Conservation (phyloP, 768 basidiomycete species). For the Gymnopilus dilepis region DNA sequence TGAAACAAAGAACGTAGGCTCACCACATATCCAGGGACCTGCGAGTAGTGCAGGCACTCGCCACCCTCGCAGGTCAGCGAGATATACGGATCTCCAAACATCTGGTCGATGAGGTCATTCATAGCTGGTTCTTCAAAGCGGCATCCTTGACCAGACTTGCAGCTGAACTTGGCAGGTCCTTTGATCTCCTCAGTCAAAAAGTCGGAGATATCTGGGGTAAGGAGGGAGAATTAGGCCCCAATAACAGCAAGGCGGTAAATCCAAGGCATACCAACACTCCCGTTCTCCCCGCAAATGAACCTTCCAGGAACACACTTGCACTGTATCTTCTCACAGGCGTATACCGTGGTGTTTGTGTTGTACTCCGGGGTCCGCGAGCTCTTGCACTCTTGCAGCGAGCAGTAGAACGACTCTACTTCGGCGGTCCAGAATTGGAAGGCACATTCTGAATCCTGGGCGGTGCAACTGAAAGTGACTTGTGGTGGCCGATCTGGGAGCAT, state of each 20-base stretch:
- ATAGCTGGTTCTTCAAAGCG: slow-evolving; percentile 95
- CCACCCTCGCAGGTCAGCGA: slow-evolving; percentile 86
- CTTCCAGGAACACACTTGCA: slow-evolving; percentile 93
- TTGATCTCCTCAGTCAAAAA: slow-evolving; percentile 89
- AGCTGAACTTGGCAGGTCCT: slow-evolving; percentile 89
- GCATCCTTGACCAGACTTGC: slow-evolving; percentile 74
- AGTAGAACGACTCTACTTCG: slow-evolving; percentile 94
- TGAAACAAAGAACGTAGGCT: background rate
- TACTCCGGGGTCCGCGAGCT: slow-evolving; percentile 54
- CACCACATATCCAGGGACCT: slow-evolving; percentile 66
- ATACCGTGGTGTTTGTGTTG: slow-evolving; percentile 72
- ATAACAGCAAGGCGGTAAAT: background rate
- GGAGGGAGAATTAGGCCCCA: background rate
- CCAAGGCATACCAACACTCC: slow-evolving; percentile 79
- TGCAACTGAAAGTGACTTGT: slow-evolving; percentile 96
- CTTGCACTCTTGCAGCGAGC: slow-evolving; percentile 75
- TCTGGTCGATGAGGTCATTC: slow-evolving; percentile 91
- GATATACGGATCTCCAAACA: slow-evolving; percentile 93
- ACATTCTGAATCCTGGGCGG: slow-evolving; percentile 64
- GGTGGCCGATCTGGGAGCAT: slow-evolving; percentile 88
- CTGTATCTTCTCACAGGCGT: slow-evolving; percentile 82
- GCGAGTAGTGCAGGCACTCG: slow-evolving; percentile 92
- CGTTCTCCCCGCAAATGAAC: slow-evolving; percentile 95
- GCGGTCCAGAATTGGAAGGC: slow-evolving; percentile 99
- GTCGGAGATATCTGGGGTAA: slow-evolving; percentile 83